Percentiles rank a stretch among this genome's conserved stretches.
These are phyloP conservation scores for Aspergillus nanangensis DNA, from an alignment of 495 filamentous ascomycete genomes.

Conservation along the genomic window DNA sequence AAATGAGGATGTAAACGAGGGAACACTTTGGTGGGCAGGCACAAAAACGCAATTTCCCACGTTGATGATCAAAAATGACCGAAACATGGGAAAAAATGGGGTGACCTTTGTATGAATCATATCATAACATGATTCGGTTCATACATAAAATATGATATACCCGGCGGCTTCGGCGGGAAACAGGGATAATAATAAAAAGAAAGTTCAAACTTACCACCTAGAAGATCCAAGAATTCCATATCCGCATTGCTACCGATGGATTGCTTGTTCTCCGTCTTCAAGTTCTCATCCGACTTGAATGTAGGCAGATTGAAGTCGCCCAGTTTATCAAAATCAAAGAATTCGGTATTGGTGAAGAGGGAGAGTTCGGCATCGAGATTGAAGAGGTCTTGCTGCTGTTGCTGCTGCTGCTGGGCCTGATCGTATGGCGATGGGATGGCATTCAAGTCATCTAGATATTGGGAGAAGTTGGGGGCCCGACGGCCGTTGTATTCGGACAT, in stretches of 20 bases:
- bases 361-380: conserved; percentile 72
- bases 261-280: conserved; percentile 16
- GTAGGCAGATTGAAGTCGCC: conserved; percentile 36
- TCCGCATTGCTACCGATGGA: conserved; percentile 23
- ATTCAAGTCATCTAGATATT: conserved; percentile 86
- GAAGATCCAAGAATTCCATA: conserved; percentile 42
- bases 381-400: conserved; percentile 49
- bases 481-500: conserved; percentile 71
- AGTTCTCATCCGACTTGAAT: conserved; percentile 28
- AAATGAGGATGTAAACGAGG: neutral
- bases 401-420: conserved; percentile 50
- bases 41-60: neutral
- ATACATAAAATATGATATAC: too few species aligned
- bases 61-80: neutral
- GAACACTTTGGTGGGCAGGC: neutral
- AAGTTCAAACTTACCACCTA: conserved; percentile 19
- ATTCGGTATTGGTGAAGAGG: conserved; percentile 89
- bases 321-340: conserved; percentile 80
- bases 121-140: too few species aligned
- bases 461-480: conserved; percentile 75
- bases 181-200: too few species aligned
- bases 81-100: neutral
- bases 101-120: too few species aligned
- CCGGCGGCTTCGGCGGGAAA: too few species aligned
- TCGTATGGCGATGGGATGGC: conserved; percentile 65